Evolutionary conservation across 2,329 filamentous ascomycete species (phyloP).

Genomic region (Microdochium paspali): DNA sequence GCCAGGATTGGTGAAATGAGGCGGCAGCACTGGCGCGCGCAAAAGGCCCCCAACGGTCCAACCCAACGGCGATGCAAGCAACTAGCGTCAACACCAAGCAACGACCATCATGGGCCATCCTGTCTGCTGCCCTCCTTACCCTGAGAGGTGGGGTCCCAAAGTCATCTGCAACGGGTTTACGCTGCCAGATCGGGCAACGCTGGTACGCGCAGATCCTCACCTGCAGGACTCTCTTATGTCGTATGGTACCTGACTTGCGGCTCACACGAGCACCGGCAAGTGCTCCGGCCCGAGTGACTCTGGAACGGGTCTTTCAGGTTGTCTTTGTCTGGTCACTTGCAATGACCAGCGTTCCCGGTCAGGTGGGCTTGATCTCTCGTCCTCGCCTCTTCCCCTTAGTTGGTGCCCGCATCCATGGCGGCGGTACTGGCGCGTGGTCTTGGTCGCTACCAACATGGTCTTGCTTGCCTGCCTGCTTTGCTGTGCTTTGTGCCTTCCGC

Average conservation of each 20-base stretch:
- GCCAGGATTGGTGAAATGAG: neutral
- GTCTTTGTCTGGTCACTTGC: neutral
- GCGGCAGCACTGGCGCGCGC: neutral
- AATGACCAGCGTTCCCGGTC: neutral
- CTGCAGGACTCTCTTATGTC: neutral
- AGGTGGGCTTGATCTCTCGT: neutral
- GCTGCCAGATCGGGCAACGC: neutral
- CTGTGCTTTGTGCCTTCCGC: too few relatives aligned
- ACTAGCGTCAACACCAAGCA: neutral
- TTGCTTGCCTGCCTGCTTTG: neutral
- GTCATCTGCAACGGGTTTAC: neutral
- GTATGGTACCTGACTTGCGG: neutral
- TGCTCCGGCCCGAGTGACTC: neutral
- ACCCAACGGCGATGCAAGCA: neutral
- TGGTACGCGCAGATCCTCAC: neutral
- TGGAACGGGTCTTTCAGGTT: neutral
- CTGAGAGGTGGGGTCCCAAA: neutral
- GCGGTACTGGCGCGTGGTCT: neutral
- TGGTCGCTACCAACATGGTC: neutral
- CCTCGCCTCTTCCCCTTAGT: too few relatives aligned
- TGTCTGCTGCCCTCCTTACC: neutral
- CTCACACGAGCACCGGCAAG: neutral
- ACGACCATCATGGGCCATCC: neutral
- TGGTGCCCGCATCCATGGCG: neutral
- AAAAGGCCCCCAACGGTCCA: too few relatives aligned